Evolutionary conservation across 176 grass and related monocot genomes (phyloP), one percentile per base, ranked within the genome.

Genomic region (Dactylis glomerata): DNA sequence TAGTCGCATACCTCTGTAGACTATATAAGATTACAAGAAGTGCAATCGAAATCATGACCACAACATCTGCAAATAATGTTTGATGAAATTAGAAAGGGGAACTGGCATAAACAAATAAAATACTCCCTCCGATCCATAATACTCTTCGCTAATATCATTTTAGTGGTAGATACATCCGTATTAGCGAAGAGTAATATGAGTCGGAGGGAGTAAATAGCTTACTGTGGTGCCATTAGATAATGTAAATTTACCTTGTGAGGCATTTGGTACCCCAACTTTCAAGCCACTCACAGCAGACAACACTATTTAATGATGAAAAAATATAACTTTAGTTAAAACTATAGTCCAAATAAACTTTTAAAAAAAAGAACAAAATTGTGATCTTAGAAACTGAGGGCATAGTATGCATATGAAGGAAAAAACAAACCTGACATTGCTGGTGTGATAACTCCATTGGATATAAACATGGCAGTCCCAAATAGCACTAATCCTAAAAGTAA

Each of bases 371-470:
- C 64, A 17, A 44, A 44, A 36, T 13, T 24, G 46, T 45, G 4
- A 10, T 73, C 77, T 54, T 82, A 49, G 3, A 72, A 57, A 74
- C 34, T 75, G 58, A 84, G 63, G 17, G 38, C 54, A 24, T 42
- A 75, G 62, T 47, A 67, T 55, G 15, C 13, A 68, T 6, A 73
- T 16, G 47, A 78, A 74, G 54, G 54, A 86, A 72, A 86, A 80
- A 74, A 38, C 28, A 89, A 80, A 98, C 95, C 95, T 98, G 95
- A 98, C 92, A 98, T 95, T 85, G 95, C 87, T 87, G 95, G 95
- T 44, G 92, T 95, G 80, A 98, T 92, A 69, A 98, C 93, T 90
- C 96, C 96, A 86, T 94, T 92, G 54, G 96, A 92, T 86, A 95
- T 90, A 83, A 98, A 92, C 96, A 98, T 95, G 44, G 96, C 81